A percentile compares a stretch with the other conserved stretches of the same genome.
These are phyloP conservation scores for Anacardium occidentale DNA, from an alignment of 345 rosid species.

Conservation along the genomic window DNA sequence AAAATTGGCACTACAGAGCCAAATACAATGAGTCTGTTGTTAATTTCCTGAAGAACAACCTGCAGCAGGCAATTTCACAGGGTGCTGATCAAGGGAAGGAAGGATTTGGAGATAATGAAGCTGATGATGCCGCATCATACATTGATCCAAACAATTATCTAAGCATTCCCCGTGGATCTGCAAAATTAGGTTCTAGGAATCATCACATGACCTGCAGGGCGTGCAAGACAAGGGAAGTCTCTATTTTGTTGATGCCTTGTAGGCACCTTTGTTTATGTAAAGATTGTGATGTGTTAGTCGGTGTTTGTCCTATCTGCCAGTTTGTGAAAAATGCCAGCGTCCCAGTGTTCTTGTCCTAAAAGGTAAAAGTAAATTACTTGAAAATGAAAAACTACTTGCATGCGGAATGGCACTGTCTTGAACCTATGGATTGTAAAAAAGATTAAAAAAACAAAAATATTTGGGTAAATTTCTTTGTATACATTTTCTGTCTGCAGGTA, in stretches of 20 bases:
- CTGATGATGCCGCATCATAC: slow-evolving; percentile 71
- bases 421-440: slow-evolving; percentile 19
- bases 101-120: slow-evolving; percentile 86
- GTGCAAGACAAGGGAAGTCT: slow-evolving; percentile 65
- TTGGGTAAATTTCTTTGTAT: neutral
- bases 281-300: slow-evolving; percentile 60
- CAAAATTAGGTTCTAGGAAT: slow-evolving; percentile 24
- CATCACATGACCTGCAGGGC: slow-evolving; percentile 53
- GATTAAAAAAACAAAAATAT: neutral
- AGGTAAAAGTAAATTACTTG: slow-evolving; percentile 28
- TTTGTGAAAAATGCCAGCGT: slow-evolving; percentile 58
- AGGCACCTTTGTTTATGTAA: slow-evolving; percentile 85
- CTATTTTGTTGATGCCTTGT: slow-evolving; percentile 74
- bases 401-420: neutral
- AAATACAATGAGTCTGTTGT: slow-evolving; percentile 77
- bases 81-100: slow-evolving; percentile 74
- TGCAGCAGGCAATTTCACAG: slow-evolving; percentile 72
- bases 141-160: slow-evolving; percentile 45
- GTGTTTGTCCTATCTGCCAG: slow-evolving; percentile 78
- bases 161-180: slow-evolving; percentile 25
- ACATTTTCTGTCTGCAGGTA: neutral
- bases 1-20: slow-evolving; percentile 76
- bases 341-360: slow-evolving; percentile 57
- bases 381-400: slow-evolving; percentile 19
- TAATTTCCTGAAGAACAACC: slow-evolving; percentile 59